phyloP scores from a whole-genome alignment of 805 yeast species.

The Jamesozyma jinghongensis region DNA sequence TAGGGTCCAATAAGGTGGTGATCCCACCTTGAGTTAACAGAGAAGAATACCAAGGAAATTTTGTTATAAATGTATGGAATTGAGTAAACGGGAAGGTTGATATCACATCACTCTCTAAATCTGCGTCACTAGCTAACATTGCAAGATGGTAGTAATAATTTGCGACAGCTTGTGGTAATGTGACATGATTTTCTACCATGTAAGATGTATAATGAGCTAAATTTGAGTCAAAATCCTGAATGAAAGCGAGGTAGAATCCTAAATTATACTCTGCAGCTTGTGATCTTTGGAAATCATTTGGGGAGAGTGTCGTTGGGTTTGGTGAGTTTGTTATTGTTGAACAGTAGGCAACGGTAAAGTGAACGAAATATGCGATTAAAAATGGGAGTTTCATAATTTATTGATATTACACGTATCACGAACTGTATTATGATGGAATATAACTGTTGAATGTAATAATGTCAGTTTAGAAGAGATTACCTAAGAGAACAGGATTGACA shows the following conservation, averaged over 20 bases:
- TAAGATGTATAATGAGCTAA: conserved; percentile 29
- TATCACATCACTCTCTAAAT: conserved; percentile 22
- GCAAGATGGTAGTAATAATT: conserved; percentile 30
- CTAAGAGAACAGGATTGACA: too few species aligned
- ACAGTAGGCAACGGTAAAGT: too few species aligned
- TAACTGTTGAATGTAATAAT: too few species aligned
- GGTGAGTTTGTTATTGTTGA: too few species aligned
- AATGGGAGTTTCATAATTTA: too few species aligned
- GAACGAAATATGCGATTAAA: too few species aligned
- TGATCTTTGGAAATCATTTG: conserved; percentile 2
- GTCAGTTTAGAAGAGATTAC: too few species aligned
- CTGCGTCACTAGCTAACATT: conserved; percentile 18
- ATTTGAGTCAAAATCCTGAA: conserved; percentile 27
- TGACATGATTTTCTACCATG: conserved; percentile 26
- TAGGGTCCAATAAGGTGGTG: conserved; percentile 22
- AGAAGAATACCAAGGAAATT: conserved; percentile 27
- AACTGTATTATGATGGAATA: too few species aligned
- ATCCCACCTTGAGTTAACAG: conserved; percentile 13
- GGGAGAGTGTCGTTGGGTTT: too few species aligned
- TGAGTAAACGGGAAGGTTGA: conserved; percentile 31
- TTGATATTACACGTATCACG: too few species aligned
- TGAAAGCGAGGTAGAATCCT: conserved; percentile 25
- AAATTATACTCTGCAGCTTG: conserved; percentile 30
- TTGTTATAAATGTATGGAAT: conserved; percentile 30
- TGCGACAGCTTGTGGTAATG: conserved; percentile 30